Evolutionary conservation across 176 grass and related monocot species (phyloP), one percentile per base, ranked within the genome.

Genomic region (Oryza nivara): DNA sequence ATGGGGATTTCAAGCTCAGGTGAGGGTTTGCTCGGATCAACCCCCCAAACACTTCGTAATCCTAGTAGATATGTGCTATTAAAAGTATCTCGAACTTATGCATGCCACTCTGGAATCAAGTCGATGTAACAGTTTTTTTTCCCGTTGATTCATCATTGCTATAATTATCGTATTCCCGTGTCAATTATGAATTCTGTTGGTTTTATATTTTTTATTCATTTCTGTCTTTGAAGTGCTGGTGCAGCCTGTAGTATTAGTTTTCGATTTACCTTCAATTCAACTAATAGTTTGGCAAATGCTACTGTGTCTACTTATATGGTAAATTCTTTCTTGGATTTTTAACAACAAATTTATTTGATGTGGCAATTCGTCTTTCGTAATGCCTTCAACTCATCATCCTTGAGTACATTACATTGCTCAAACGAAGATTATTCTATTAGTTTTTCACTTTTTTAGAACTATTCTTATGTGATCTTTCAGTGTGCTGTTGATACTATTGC

Each of bases 1-100:
- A 86, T 35, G 92, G 76, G 66, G 86, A 82, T 88, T 84, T 81
- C 30, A 92, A 87, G 87, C 83, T 85, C 70, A 92, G 91, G 91
- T 92, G 64, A 80, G 67, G 46, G 11, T 81, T 32, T 56, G 41
- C 78, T 80, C 23, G 28, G 72, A 71, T 26, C 67, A 48, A 63
- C 9, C 43, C 32, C 1, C 36, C 5, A 20, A 63, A 48, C 14
- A 47, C 9, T 63, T 17, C 4, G 34, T 3, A 26, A 81, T 26
- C 46, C 60, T 15, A 32, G 35, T 73, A 68, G 7, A 70, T 35
- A 70, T 35, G 72, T 40, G 30, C 30, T 40, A 43, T 20, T 74
- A 11, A 15, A 80, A 41, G 17, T 7, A 60, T 36, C 16, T 48
- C 65, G 30, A 15, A 11, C 46, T 64, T 32, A 32, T 32, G 4